Conservation (phyloP, 345 rosid genomes). For the Ceriops decandra region DNA sequence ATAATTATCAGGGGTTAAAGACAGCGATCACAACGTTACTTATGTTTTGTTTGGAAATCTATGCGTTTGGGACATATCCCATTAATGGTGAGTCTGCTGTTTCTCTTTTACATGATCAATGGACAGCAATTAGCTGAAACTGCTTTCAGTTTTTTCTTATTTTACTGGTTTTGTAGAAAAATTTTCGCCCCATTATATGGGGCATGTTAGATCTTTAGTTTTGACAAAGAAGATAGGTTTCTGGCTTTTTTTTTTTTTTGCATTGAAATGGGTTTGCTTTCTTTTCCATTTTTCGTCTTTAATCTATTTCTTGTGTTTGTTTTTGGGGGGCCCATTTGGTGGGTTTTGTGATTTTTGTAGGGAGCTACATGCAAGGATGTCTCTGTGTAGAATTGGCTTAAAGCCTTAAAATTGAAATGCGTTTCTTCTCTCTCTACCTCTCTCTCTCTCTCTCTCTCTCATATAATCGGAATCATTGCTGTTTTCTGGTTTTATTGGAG, state of each 20-base stretch:
- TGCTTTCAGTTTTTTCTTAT: too few relatives aligned
- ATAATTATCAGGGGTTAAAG: neutral
- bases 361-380: too few relatives aligned
- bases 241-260: slow-evolving; percentile 3
- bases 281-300: neutral
- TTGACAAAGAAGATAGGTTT: neutral
- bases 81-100: slow-evolving; percentile 23
- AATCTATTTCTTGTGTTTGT: neutral
- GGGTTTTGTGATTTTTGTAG: too few relatives aligned
- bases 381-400: too few relatives aligned
- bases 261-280: neutral
- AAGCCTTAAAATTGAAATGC: neutral
- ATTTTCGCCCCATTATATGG: too few relatives aligned
- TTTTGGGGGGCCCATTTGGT: neutral
- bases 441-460: too few relatives aligned
- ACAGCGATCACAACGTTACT: slow-evolving; percentile 2
- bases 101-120: neutral
- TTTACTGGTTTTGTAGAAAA: too few relatives aligned
- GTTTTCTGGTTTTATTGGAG: neutral
- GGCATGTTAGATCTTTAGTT: too few relatives aligned
- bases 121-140: too few relatives aligned
- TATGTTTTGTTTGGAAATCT: slow-evolving; percentile 13
- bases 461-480: too few relatives aligned
- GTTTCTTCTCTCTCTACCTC: neutral
- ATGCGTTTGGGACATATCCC: slow-evolving; percentile 13